A percentile compares a stretch with the other conserved stretches of the same genome.
These are phyloP conservation scores for Apocynum venetum DNA, from an alignment of 257 asterid genomes.

Conservation along the genomic window DNA sequence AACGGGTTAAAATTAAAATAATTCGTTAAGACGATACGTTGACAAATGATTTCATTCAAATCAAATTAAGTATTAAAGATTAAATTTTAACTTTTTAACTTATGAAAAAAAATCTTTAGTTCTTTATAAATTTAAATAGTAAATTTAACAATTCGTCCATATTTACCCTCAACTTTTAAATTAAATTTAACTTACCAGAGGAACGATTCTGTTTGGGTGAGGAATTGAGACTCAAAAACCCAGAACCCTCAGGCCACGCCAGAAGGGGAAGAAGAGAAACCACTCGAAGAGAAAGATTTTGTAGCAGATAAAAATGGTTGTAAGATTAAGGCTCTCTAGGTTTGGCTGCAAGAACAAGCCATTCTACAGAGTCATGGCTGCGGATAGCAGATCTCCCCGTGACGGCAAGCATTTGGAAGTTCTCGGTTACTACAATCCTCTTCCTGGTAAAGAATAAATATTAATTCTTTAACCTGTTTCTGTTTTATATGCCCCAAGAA, in stretches of 20 bases:
- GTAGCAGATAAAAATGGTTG: slow-evolving; percentile 49
- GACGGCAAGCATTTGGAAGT: slow-evolving; percentile 98
- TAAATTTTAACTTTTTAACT: too few species aligned
- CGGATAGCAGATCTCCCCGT: slow-evolving; percentile 90
- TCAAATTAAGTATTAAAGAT: too few species aligned
- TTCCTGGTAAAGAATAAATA: slow-evolving; percentile 56
- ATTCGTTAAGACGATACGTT: too few species aligned
- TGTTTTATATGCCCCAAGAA: not conserved
- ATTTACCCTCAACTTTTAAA: too few species aligned
- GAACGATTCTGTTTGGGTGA: not conserved
- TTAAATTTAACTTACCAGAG: too few species aligned
- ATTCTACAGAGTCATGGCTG: slow-evolving; percentile 91
- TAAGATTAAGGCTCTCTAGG: slow-evolving; percentile 65
- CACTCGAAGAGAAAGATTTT: not conserved
- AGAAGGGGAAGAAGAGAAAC: not conserved
- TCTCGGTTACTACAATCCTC: slow-evolving; percentile 86
- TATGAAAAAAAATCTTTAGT: too few species aligned
- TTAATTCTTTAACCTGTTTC: not conserved
- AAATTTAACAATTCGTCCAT: too few species aligned
- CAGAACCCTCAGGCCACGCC: not conserved
- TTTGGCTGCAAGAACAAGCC: slow-evolving; percentile 84
- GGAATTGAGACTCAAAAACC: not conserved
- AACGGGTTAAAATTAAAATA: too few species aligned
- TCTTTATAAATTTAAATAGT: too few species aligned
- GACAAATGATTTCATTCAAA: too few species aligned